Base-by-base conservation (phyloP, 129 eudicot genomes). In the Centella asiatica region DNA sequence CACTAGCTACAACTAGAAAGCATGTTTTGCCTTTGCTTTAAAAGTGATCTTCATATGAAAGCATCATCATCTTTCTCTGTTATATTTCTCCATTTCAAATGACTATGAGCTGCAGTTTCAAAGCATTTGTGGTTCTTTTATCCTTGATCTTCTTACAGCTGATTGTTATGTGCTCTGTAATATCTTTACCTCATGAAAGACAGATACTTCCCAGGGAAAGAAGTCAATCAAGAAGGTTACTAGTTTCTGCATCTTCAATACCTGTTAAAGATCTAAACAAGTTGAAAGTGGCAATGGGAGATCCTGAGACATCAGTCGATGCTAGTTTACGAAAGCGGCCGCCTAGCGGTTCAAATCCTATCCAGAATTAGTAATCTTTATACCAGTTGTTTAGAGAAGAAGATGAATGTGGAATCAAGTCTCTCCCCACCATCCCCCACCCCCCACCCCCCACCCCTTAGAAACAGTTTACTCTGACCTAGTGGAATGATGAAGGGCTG, bases 261-360 rank as follows among this genome's bases (percentile, higher is more conserved):
- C 55, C 74, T 44, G 33, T 72, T 26, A 28, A 64, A 18, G 74
- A 66, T 68, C 68, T 59, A 14, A 66, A 66, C 11, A 77, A 74
- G 63, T 4, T 61, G 67, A 72, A 65, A 23, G 68, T 55, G n/a
- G 74, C 55, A 20, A 26, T 63, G 51, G 57, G 44, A 76, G 77
- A 48, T 31, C 22, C 77, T 0, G 67, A 69, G 39, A 62, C 47
- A 28, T 76, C 77, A 14, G 63, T 75, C 56, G 84, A 75, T 60
- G 76, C 80, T 62, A 81, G 82, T 62, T 57, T 84, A 55, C 76
- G 85, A 69, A 81, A 66, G 48, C 52, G 37, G 36, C 96, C 96
- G 17, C 80, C 76, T 0, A 88, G 81, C 62, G 36, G 66, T 71
- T 77, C 94, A 36, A 88, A 88, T 70, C 94, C 96, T 42, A 76